phyloP scores from a whole-genome alignment of 192 early-diverging fungal species.

The Linnemannia elongata region DNA sequence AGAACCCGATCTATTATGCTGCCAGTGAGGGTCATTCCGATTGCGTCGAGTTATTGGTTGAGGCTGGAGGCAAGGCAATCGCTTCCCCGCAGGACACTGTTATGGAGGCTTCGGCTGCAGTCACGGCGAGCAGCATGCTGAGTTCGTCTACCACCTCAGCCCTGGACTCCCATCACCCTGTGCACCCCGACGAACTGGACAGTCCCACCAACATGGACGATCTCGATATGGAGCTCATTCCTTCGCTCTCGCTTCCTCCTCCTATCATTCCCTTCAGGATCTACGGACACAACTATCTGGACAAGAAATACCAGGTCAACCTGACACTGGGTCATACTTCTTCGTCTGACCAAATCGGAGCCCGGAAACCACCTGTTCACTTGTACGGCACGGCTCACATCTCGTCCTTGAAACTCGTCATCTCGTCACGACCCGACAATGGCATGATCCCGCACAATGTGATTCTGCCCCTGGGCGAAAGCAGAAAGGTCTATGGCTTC shows the following conservation, averaged over 20 bases:
- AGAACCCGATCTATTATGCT: constrained; percentile 90
- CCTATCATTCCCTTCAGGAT: constrained; percentile 98
- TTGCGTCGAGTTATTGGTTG: constrained; percentile 82
- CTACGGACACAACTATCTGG: constrained; percentile 98
- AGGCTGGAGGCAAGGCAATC: constrained; percentile 65
- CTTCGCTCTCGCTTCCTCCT: constrained; percentile 94
- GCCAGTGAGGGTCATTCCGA: constrained; percentile 91
- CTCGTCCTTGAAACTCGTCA: constrained; percentile 87
- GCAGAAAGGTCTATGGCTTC: constrained; percentile 84
- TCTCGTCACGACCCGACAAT: constrained; percentile 86
- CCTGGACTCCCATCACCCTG: constrained; percentile 8
- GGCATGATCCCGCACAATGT: constrained; percentile 92
- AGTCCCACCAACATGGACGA: constrained; percentile 60
- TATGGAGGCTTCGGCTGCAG: constrained; percentile 20
- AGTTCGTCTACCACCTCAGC: not conserved
- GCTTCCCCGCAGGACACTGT: constrained; percentile 20
- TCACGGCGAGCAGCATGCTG: constrained; percentile 2
- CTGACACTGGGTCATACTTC: constrained; percentile 70
- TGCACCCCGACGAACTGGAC: constrained; percentile 14
- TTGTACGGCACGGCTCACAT: constrained; percentile 73
- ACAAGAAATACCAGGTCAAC: constrained; percentile 89
- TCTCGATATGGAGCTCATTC: constrained; percentile 90
- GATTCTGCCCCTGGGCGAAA: constrained; percentile 89
- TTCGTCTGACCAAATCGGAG: constrained; percentile 14
- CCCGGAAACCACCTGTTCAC: constrained; percentile 61